Evolutionary conservation across 2,329 filamentous ascomycete genomes (phyloP).

Genomic region (Xylariaceae sp.): DNA sequence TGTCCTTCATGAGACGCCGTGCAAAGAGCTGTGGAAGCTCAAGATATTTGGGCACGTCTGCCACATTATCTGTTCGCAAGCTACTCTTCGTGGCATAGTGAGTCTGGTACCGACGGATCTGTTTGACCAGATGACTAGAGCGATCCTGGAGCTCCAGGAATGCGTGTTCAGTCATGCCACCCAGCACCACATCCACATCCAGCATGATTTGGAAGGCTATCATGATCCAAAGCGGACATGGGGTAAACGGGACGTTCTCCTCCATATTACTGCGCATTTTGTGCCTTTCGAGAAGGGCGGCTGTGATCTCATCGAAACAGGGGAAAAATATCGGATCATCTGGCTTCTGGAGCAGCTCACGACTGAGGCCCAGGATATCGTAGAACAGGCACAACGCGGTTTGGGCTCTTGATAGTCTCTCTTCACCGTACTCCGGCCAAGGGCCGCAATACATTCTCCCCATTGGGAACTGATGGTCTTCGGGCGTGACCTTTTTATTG

Average conservation of each 20-base stretch:
- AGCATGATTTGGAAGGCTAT: constrained; percentile 7
- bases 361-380: too few relatives aligned
- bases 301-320: constrained; percentile 9
- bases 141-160: constrained; percentile 4
- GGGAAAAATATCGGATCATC: background rate
- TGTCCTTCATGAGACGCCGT: background rate
- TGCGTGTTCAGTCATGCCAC: background rate
- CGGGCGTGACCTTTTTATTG: too few relatives aligned
- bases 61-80: background rate
- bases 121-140: background rate
- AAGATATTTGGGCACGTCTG: background rate
- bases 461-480: too few relatives aligned
- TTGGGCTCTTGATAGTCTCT: too few relatives aligned
- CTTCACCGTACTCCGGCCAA: too few relatives aligned
- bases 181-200: background rate
- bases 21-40: background rate
- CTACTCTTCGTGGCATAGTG: background rate
- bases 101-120: background rate
- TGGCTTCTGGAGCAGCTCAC: background rate
- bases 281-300: background rate
- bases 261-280: background rate
- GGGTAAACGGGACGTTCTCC: background rate
- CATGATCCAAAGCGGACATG: constrained; percentile 6
- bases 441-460: too few relatives aligned
- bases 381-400: too few relatives aligned